These are phyloP conservation scores for Gaeumannomyces tritici DNA, from an alignment of 2,329 filamentous ascomycete genomes.

Conservation along the genomic window DNA sequence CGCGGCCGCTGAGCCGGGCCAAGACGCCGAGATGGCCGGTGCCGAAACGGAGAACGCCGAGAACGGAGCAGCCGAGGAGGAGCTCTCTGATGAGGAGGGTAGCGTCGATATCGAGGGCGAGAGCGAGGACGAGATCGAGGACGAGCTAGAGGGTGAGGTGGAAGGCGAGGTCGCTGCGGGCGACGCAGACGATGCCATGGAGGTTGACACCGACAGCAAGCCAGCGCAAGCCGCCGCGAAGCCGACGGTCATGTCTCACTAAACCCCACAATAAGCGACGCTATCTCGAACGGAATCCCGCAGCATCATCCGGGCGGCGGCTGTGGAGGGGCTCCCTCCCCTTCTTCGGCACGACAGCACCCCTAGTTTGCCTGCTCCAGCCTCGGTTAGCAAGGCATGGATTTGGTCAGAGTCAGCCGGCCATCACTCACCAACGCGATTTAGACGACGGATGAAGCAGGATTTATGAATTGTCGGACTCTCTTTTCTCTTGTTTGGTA, in stretches of 20 bases:
- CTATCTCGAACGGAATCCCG: background rate
- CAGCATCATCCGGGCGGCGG: background rate
- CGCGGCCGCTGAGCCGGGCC: conserved; percentile 3
- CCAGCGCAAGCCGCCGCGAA: conserved; percentile 8
- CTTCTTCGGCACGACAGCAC: background rate
- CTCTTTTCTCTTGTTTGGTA: background rate
- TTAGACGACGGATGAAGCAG: conserved; percentile 4
- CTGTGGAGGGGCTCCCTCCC: background rate
- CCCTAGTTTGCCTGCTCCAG: background rate
- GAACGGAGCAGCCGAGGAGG: conserved; percentile 22
- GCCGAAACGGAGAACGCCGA: conserved; percentile 16
- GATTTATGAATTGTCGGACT: background rate
- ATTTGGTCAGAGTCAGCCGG: background rate
- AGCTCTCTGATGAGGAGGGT: conserved; percentile 24
- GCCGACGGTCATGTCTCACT: conserved; percentile 18
- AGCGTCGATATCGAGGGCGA: conserved; percentile 28
- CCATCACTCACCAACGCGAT: background rate
- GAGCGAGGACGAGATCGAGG: conserved; percentile 26
- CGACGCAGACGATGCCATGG: conserved; percentile 22
- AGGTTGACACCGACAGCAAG: conserved; percentile 21
- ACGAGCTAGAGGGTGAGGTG: conserved; percentile 20
- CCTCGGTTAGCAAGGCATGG: background rate
- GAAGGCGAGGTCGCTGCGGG: conserved; percentile 15
- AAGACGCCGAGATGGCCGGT: conserved; percentile 23
- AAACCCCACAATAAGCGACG: background rate